phyloP scores from a whole-genome alignment of 192 early-diverging fungal genomes.

The Kappamyces sp. region DNA sequence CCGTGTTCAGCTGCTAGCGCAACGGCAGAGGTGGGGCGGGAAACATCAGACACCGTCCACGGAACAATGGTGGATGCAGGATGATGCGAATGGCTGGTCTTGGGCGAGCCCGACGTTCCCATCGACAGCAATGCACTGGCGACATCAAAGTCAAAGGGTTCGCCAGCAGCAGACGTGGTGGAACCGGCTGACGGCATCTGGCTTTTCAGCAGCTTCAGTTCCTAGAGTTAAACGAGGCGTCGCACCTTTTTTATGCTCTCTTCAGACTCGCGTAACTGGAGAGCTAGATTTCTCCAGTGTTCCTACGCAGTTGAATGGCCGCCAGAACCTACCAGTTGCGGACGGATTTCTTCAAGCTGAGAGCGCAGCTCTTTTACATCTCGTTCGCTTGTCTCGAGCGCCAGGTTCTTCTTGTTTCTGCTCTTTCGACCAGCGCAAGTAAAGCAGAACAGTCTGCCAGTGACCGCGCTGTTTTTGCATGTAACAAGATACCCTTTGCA shows the following conservation, averaged over 20 bases:
- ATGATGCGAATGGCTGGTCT: too few relatives aligned
- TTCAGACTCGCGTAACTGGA: background rate
- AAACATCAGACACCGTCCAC: too few relatives aligned
- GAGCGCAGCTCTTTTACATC: constrained; percentile 6
- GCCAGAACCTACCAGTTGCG: constrained; percentile 11
- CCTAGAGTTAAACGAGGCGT: constrained; percentile 4
- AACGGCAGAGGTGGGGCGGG: too few relatives aligned
- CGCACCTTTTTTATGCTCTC: background rate
- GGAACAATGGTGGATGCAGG: too few relatives aligned
- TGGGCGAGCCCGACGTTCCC: too few relatives aligned
- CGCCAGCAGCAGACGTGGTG: too few relatives aligned
- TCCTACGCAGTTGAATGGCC: constrained; percentile 1
- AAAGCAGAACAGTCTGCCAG: constrained; percentile 22
- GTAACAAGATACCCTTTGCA: constrained; percentile 20
- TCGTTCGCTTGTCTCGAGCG: constrained; percentile 16
- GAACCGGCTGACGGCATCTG: too few relatives aligned
- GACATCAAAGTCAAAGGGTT: too few relatives aligned
- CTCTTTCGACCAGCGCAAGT: constrained; percentile 24
- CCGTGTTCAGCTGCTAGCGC: too few relatives aligned
- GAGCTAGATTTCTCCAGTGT: constrained; percentile 7
- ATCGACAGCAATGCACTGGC: too few relatives aligned
- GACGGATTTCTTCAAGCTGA: constrained; percentile 3
- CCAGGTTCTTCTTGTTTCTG: constrained; percentile 20
- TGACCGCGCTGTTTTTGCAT: constrained; percentile 22
- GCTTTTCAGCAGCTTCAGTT: constrained; percentile 3